Percentiles rank a stretch among this genome's conserved stretches.
phyloP scores from a whole-genome alignment of 352 stramenopile species.

The Globisporangium alternatum region DNA sequence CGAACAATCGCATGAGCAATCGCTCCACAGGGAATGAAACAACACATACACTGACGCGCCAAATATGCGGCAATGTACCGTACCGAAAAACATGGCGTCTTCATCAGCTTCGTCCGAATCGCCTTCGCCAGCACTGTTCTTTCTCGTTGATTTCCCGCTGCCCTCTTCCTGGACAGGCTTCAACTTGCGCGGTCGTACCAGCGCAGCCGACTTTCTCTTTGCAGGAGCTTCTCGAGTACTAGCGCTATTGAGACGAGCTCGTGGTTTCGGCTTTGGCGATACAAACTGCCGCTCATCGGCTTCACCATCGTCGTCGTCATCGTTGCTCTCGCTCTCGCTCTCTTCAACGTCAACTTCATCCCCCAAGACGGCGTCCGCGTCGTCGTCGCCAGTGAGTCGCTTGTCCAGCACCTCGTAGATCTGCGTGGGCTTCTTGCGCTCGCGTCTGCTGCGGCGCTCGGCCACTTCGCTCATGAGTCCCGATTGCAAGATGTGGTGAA shows the following conservation, averaged over 20 bases:
- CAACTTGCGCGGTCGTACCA: constrained; percentile 28
- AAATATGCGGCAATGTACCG: neutral
- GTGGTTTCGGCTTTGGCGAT: constrained; percentile 11
- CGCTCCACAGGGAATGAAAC: too few species aligned
- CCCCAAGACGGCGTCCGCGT: constrained; percentile 14
- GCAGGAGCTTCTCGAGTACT: neutral
- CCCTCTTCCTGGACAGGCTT: constrained; percentile 25
- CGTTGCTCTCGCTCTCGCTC: constrained; percentile 26
- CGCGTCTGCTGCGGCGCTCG: constrained; percentile 51
- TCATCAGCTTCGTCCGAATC: constrained; percentile 14
- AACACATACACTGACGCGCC: neutral
- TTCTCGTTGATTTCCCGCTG: constrained; percentile 9
- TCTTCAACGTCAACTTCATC: constrained; percentile 22
- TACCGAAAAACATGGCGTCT: constrained; percentile 8
- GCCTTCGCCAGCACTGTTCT: constrained; percentile 18
- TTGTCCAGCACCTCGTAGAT: constrained; percentile 72
- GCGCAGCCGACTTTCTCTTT: constrained; percentile 18
- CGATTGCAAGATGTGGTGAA: neutral
- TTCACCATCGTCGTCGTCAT: constrained; percentile 18
- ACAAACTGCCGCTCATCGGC: constrained; percentile 19
- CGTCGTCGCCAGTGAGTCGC: constrained; percentile 16
- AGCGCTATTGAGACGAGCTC: neutral
- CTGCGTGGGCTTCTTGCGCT: constrained; percentile 58
- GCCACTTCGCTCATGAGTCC: constrained; percentile 25
- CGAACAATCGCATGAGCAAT: neutral